Base-by-base conservation (phyloP, 768 basidiomycete species). In the Pisolithus microcarpus region DNA sequence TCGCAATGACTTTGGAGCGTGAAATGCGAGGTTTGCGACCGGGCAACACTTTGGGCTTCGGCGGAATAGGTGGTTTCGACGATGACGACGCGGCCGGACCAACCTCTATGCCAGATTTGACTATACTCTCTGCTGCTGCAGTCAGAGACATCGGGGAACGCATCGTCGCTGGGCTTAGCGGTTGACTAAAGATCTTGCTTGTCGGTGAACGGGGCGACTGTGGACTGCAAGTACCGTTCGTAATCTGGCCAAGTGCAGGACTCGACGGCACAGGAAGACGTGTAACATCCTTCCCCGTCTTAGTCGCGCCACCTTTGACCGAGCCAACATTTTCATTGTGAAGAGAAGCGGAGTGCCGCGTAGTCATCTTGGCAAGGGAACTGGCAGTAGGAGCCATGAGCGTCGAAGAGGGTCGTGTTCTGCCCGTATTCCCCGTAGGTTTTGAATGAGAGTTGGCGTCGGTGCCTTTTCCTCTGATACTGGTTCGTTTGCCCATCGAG, bases 1-100 rank as follows among this genome's bases (percentile, higher is more conserved):
- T 79, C 0, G 87, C 85, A 42, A 90, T 87, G 38, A 91, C 85
- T 54, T 82, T 84, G 24, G 86, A 87, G 37, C 89, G 79, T 39
- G 88, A 91, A 55, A 91, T 87, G 7, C 87, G 79, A 4, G 88
- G 88, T 61, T 81, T 83, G 51, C 85, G 78, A 8, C 76, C 73
- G 24, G 72, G 56, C 18, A 69, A 51, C 15, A 60, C 54, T 51
- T 69, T 70, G 5, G 61, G 61, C 49, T 65, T 68, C 15, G 58
- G 56, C 16, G 64, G 58, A 9, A 58, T 52, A 7, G 61, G 50
- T 2, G 54, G 46, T 23, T 60, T 63, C 16, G 39, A 31, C 26
- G 48, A 36, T 11, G 46, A 40, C 18, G 48, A 50, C 19, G 21
- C 58, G 19, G 34, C 55, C 19, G 38, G 48, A 30, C 43, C 13